Evolutionary conservation across 306 rosid genomes (phyloP).

Genomic region (Glycine soja): DNA sequence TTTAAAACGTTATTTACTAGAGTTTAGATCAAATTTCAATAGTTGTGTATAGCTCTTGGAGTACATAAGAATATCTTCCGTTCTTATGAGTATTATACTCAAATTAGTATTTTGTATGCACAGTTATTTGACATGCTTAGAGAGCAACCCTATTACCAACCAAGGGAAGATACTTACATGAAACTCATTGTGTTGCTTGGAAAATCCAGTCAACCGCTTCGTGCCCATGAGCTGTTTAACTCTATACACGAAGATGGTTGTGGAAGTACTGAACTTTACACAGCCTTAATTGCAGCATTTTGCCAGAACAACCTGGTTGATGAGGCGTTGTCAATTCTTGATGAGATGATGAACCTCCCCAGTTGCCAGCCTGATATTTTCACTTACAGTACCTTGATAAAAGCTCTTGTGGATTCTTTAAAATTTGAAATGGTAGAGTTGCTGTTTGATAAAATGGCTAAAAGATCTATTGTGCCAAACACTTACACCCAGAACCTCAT

Average conservation of each 20-base stretch:
- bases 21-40: background rate
- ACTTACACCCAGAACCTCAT: slow-evolving; percentile 75
- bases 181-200: slow-evolving; percentile 81
- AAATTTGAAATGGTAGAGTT: slow-evolving; percentile 69
- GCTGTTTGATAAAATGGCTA: slow-evolving; percentile 70
- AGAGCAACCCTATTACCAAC: slow-evolving; percentile 76
- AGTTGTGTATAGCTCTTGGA: background rate
- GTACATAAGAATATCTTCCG: background rate
- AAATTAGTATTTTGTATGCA: slow-evolving; percentile 35
- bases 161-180: slow-evolving; percentile 85
- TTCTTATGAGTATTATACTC: slow-evolving; percentile 28
- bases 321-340: slow-evolving; percentile 63
- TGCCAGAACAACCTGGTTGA: slow-evolving; percentile 69
- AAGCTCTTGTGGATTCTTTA: slow-evolving; percentile 67
- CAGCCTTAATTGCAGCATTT: slow-evolving; percentile 75
- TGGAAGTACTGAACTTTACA: slow-evolving; percentile 74
- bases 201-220: slow-evolving; percentile 70
- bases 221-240: slow-evolving; percentile 66
- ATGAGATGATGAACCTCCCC: slow-evolving; percentile 78
- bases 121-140: slow-evolving; percentile 90
- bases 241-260: slow-evolving; percentile 74
- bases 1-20: background rate
- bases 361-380: slow-evolving; percentile 81
- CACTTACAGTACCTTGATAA: slow-evolving; percentile 72
- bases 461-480: slow-evolving; percentile 58